These are phyloP conservation scores for Stemphylium vesicarium DNA, from an alignment of 2,329 filamentous ascomycete genomes.

Conservation along the genomic window DNA sequence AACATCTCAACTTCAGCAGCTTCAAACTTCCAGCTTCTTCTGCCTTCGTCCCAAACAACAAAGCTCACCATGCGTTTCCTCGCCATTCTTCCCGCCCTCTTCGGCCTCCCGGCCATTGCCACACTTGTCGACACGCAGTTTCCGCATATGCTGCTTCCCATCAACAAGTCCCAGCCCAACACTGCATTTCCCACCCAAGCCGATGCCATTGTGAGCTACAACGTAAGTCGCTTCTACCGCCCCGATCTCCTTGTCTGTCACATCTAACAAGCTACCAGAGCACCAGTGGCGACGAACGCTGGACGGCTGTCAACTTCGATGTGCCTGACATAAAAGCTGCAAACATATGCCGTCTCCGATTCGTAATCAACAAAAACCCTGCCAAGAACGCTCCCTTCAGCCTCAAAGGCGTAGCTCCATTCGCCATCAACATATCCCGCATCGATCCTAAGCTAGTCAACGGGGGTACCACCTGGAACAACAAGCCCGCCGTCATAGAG, in stretches of 20 bases:
- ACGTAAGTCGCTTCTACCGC: conserved; percentile 11
- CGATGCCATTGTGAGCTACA: conserved; percentile 27
- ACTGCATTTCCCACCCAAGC: conserved; percentile 31
- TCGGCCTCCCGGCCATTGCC: conserved; percentile 17
- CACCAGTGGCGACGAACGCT: conserved; percentile 8
- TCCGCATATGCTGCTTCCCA: conserved; percentile 45
- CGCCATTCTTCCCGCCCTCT: conserved; percentile 26
- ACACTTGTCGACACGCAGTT: conserved; percentile 29
- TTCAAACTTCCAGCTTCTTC: neutral
- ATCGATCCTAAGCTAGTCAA: conserved; percentile 32
- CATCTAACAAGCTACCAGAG: conserved; percentile 16
- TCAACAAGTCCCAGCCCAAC: conserved; percentile 29
- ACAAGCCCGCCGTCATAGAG: conserved; percentile 20
- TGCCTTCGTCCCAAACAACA: neutral
- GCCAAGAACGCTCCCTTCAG: conserved; percentile 25
- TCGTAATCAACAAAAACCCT: conserved; percentile 30
- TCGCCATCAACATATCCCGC: conserved; percentile 34
- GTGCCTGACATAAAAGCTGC: conserved; percentile 31
- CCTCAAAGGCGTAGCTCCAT: conserved; percentile 27
- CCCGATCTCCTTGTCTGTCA: too few relatives aligned
- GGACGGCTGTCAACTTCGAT: conserved; percentile 43
- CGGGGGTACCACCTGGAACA: conserved; percentile 39
- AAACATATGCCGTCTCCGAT: conserved; percentile 32
- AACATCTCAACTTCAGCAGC: neutral
- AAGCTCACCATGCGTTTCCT: conserved; percentile 33